Base-by-base conservation (phyloP, 208 protist genomes). In the Leishmania tropica region DNA sequence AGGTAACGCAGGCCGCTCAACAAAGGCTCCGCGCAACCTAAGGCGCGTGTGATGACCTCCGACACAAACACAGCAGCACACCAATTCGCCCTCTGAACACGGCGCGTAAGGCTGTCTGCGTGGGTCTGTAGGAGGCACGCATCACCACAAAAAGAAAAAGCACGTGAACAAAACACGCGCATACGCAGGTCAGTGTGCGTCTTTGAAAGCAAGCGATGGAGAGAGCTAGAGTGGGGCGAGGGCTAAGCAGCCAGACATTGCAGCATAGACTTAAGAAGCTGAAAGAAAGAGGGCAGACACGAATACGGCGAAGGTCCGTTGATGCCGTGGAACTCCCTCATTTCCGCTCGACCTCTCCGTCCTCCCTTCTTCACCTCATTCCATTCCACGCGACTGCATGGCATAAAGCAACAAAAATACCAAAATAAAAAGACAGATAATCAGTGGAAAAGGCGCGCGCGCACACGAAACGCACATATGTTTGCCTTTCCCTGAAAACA, bases 81-180 rank as follows among this genome's bases (percentile, higher is more conserved):
- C 21, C 0, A 45, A 45, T 47, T 28, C 17, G 19, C 37, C 13
- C 40, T 13, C 19, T 11, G 21, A 7, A 1, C 0, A 47, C 17
- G 1, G 21, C 10, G 65, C 48, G 37, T 47, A 4, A 4, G 7
- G 15, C 2, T 71, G 6, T 24, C 1, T 71, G 10, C 68, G 24
- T 53, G 65, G 21, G 65, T 28, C 65, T 21, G 65, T 71, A 28
- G 37, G 40, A 71, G 35, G 35, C 19, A 40, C 65, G 28, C 37
- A n/a, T 28, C 21, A 53, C 10, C 68, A 73, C 35, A 47, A 45
- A 62, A 54, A 75, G 56, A 75, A 56, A 76, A 76, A 60, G 48
- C 72, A n/a, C 42, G 42, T 31, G 68, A 73, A 47, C 21, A 53
- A 73, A n/a, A 53, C 68, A 72, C 68, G 68, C 8, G 68, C 24